phyloP scores from a whole-genome alignment of 192 early-diverging fungal species.

The Geranomyces michiganensis region DNA sequence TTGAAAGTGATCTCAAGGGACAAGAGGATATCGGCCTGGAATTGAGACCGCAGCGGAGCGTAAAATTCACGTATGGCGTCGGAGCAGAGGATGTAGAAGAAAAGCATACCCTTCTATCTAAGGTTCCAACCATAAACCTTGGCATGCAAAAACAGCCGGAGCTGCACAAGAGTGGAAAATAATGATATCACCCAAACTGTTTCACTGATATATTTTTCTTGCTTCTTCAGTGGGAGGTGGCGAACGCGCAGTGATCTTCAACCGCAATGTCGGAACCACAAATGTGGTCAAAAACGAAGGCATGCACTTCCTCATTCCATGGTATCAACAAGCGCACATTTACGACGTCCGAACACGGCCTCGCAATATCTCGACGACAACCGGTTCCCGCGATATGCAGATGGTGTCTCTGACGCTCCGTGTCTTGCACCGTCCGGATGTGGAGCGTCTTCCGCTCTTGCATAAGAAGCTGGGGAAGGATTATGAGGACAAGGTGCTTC shows the following conservation, averaged over 20 bases:
- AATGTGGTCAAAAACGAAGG: constrained; percentile 82
- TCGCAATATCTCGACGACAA: constrained; percentile 96
- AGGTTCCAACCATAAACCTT: too few relatives aligned
- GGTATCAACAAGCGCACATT: constrained; percentile 87
- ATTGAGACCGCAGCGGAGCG: too few relatives aligned
- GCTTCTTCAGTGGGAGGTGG: constrained; percentile 81
- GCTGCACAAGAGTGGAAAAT: too few relatives aligned
- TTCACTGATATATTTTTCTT: neutral
- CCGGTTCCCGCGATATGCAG: constrained; percentile 99
- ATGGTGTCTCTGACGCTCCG: constrained; percentile 93
- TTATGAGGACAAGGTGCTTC: constrained; percentile 97
- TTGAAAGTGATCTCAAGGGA: neutral
- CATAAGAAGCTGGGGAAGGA: constrained; percentile 92
- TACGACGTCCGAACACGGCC: constrained; percentile 95
- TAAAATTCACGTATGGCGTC: too few relatives aligned
- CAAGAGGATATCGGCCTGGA: too few relatives aligned
- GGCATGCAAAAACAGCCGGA: too few relatives aligned
- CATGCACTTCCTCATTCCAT: constrained; percentile 97
- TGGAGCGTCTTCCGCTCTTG: constrained; percentile 73
- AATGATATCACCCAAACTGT: too few relatives aligned
- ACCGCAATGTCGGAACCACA: constrained; percentile 91
- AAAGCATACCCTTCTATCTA: too few relatives aligned
- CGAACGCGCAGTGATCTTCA: constrained; percentile 95
- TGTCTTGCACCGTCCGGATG: constrained; percentile 83
- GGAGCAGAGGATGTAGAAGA: too few relatives aligned